Base-by-base conservation (phyloP, 2,329 filamentous ascomycete species). In the Colletotrichum plurivorum region DNA sequence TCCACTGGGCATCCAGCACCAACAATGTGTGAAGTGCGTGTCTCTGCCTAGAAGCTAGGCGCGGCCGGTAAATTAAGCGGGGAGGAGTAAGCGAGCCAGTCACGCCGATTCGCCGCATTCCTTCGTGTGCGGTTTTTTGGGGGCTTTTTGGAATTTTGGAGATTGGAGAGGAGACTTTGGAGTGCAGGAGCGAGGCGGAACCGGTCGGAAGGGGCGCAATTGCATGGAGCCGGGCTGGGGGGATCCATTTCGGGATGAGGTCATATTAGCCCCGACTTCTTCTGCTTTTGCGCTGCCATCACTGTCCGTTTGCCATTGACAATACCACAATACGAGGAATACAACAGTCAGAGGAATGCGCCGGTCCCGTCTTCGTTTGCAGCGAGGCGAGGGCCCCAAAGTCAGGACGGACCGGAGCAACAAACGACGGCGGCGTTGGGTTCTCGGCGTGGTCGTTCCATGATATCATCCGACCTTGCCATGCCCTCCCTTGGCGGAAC, bases 401-500 rank as follows among this genome's bases (percentile, higher is more conserved):
- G 41, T 20, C 15, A 45, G 41, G 41, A 25, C n/a, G 27, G 46
- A 46, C 18, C 45, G 57, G 57, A 8, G 57, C 46, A 39, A 27
- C 20, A 39, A 48, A 18, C 31, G 31, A 18, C n/a, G 16, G 18
- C 45, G 39, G 52, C 12, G 55, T 7, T 31, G 41, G 16, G 25
- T n/a, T 57, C 63, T 69, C 62, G 67, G 56, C 67, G 49, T 43
- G 12, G 51, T 63, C 10, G 62, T 45, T 60, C 62, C 62, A 69
- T 69, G 66, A 66, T 67, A 69, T 66, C 66, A 69, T 66, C 62
- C 62, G 49, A 66, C 51, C 55, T 39, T 60, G 55, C 55, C 55
- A 20, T 69, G 43, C 36, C 55, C 55, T 66, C 67, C 62, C 67
- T 69, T 46, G 55, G 55, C 67, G 67, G 67, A 67, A 69, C 43